phyloP scores from a whole-genome alignment of 2,329 filamentous ascomycete genomes.

The Arachnomyces sp. region DNA sequence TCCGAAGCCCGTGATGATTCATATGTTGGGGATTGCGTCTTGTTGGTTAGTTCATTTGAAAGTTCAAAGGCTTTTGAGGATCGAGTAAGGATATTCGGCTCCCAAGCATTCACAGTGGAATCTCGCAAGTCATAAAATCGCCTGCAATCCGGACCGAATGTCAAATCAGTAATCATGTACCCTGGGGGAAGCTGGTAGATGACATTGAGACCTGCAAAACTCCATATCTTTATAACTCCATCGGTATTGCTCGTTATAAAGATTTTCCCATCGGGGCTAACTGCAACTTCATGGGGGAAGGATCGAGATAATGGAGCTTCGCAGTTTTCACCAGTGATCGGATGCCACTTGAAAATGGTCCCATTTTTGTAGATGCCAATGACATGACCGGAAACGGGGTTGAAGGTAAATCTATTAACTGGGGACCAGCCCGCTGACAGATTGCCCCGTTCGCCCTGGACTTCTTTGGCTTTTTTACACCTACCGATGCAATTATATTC shows the following conservation, averaged over 20 bases:
- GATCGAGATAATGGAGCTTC: constrained; percentile 9
- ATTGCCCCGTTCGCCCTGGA: too few relatives aligned
- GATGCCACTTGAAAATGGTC: constrained; percentile 30
- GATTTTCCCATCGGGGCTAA: constrained; percentile 16
- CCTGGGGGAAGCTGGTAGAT: constrained; percentile 17
- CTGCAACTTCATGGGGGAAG: constrained; percentile 11
- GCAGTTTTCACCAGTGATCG: constrained; percentile 21
- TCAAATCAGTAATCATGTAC: constrained; percentile 15
- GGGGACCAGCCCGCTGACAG: too few relatives aligned
- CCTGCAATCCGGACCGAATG: constrained; percentile 16
- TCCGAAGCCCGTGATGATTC: too few relatives aligned
- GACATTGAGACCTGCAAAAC: constrained; percentile 12
- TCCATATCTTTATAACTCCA: constrained; percentile 18
- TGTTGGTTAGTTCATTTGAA: too few relatives aligned
- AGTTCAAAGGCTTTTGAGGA: too few relatives aligned
- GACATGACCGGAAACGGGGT: constrained; percentile 22
- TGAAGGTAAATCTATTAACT: constrained; percentile 14
- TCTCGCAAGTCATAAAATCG: constrained; percentile 22
- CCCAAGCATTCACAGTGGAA: constrained; percentile 18
- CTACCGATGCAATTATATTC: constrained; percentile 2
- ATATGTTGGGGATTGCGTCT: too few relatives aligned
- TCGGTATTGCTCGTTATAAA: constrained; percentile 17
- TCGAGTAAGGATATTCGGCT: constrained; percentile 19
- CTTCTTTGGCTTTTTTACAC: constrained; percentile 1
- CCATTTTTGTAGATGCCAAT: constrained; percentile 28